These are phyloP conservation scores for Phyllosticta citriasiana DNA, from an alignment of 2,329 filamentous ascomycete species.

Conservation along the genomic window DNA sequence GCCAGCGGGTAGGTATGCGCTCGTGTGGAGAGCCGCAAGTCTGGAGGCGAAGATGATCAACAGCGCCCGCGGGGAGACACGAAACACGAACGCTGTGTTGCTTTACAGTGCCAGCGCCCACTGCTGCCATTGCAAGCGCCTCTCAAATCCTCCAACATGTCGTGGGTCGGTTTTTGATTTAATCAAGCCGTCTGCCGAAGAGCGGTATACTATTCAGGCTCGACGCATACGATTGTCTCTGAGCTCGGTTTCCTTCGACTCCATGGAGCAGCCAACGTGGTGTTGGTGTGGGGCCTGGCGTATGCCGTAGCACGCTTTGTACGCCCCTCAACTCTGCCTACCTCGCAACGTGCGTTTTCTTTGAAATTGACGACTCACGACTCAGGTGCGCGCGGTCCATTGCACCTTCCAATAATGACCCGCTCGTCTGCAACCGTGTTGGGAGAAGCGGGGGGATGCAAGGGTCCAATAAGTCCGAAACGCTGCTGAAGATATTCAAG, in stretches of 20 bases:
- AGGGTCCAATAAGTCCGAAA: neutral
- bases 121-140: neutral
- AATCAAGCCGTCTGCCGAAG: neutral
- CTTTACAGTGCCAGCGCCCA: neutral
- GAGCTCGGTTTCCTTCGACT: neutral
- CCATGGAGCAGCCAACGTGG: neutral
- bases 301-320: slow-evolving; percentile 8
- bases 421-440: neutral
- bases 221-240: neutral
- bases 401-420: neutral
- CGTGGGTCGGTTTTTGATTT: neutral
- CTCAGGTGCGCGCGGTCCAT: neutral
- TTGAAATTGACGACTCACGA: slow-evolving; percentile 1
- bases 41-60: neutral
- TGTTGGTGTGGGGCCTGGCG: slow-evolving; percentile 6
- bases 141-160: neutral
- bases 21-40: slow-evolving; percentile 1
- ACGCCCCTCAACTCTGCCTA: neutral
- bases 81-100: neutral
- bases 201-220: neutral
- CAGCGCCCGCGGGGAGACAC: neutral
- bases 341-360: neutral
- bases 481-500: slow-evolving; percentile 5
- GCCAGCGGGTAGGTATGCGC: neutral
- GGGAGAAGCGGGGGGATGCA: neutral